Percentiles rank a stretch among this genome's conserved stretches.
These are phyloP conservation scores for Alternaria solani DNA, from an alignment of 2,329 filamentous ascomycete species.

Conservation along the genomic window DNA sequence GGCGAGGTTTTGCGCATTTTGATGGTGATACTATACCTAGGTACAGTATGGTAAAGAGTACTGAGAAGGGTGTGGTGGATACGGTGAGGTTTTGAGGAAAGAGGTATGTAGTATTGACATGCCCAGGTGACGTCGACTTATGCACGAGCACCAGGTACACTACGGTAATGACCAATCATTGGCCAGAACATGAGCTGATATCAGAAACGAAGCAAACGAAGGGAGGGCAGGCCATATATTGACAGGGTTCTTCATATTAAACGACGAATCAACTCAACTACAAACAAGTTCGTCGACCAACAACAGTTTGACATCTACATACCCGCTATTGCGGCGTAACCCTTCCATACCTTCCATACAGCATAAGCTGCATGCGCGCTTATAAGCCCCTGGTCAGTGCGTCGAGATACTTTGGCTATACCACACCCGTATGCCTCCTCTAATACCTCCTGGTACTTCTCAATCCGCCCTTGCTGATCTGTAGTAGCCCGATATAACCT, in stretches of 20 bases:
- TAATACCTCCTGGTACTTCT: neutral
- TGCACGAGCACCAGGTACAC: neutral
- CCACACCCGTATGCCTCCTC: neutral
- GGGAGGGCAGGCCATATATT: neutral
- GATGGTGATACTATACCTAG: neutral
- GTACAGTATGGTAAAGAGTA: neutral
- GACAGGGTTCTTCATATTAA: neutral
- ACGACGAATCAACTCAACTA: neutral
- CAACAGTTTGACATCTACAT: neutral
- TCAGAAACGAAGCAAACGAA: neutral
- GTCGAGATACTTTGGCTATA: neutral
- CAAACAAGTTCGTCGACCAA: neutral
- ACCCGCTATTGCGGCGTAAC: neutral
- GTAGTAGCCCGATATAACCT: neutral
- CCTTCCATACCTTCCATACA: too few species aligned
- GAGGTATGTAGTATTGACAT: neutral
- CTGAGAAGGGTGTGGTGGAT: neutral
- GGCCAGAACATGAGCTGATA: neutral
- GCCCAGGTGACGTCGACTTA: neutral
- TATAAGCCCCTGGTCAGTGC: neutral
- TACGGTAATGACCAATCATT: neutral
- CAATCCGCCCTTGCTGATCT: neutral
- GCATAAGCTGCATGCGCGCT: neutral
- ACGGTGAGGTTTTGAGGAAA: neutral
- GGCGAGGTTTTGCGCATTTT: neutral